Evolutionary conservation across 2,329 filamentous ascomycete genomes (phyloP), one percentile per base, ranked within the genome.

Genomic region (Thelonectria rubi): DNA sequence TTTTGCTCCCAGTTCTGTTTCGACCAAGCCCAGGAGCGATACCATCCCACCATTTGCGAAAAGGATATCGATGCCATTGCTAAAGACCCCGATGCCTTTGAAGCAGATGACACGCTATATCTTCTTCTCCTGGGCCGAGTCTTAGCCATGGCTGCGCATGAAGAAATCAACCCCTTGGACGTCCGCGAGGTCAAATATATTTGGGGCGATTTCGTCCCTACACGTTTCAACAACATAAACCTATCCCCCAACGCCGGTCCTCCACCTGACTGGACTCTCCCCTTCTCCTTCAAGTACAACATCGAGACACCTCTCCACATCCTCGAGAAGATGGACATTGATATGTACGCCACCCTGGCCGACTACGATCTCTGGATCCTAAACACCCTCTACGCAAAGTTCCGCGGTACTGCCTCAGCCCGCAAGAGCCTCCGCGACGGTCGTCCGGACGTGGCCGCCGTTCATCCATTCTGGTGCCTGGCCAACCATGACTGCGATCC

Each of bases 401-500:
- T 97, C 76, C 87, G 95, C 21, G 95, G 93, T 54, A 97, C 94
- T 0, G 95, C 95, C 0, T 97, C 93, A 2, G 94, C 94, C 5
- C 86, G 92, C 40, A 89, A 95, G 68, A 93, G 87, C 64, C 84
- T 84, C 0, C 86, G 86, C 69, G 91, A 94, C 65, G 92, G 93
- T 3, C 87, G 92, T 10, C 94, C 95, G 0, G 95, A 98, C 71
- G 91, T 97, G 5, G 93, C 92, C 26, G 94, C 94, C 26, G 94
- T 98, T 26, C 94, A 98, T 78, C 93, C 94, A 2, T 88, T 97
- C 69, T 99, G 95, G 93, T 98, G 94, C 77, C 83, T 98, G 30
- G 94, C 94, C 26, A 99, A 99, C 73, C 95, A 99, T 75, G 93
- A 93, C 75, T 99, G 95, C 78, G 89, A 97, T 74, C 95, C 95